phyloP scores from a whole-genome alignment of 2,329 filamentous ascomycete species.

The Atkinsonella hypoxylon region DNA sequence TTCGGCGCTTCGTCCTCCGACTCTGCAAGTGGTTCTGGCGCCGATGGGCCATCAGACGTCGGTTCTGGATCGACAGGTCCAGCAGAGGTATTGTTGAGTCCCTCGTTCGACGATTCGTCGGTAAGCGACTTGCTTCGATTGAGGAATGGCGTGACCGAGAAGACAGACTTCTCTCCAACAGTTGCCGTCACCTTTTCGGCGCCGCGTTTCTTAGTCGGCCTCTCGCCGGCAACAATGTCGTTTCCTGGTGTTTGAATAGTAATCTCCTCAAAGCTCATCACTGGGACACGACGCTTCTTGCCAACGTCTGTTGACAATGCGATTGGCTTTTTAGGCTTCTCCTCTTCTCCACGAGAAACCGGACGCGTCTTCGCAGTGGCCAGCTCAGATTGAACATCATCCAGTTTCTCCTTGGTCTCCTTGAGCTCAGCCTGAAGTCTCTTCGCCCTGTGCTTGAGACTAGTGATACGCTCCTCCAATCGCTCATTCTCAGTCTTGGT shows the following conservation, averaged over 20 bases:
- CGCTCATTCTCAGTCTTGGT: conserved; percentile 50
- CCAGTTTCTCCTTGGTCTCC: conserved; percentile 36
- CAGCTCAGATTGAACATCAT: conserved; percentile 16
- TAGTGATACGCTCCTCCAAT: conserved; percentile 59
- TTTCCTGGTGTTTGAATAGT: conserved; percentile 35
- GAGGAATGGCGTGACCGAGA: conserved; percentile 89
- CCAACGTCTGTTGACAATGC: conserved; percentile 20
- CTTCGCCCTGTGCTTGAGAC: conserved; percentile 57
- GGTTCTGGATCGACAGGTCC: conserved; percentile 21
- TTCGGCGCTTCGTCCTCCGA: conserved; percentile 14
- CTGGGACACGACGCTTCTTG: conserved; percentile 34
- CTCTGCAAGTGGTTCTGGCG: conserved; percentile 7
- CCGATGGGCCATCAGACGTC: background rate
- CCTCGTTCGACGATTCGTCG: conserved; percentile 22
- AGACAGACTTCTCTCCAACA: conserved; percentile 76
- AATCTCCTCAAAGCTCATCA: conserved; percentile 32
- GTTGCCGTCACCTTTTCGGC: conserved; percentile 29
- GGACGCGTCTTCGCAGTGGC: conserved; percentile 5
- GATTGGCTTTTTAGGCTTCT: conserved; percentile 13
- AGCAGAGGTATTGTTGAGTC: conserved; percentile 10
- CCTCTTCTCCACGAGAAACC: conserved; percentile 9
- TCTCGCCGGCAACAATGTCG: conserved; percentile 27
- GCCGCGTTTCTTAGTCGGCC: conserved; percentile 42
- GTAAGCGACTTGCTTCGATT: conserved; percentile 54
- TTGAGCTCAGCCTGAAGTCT: conserved; percentile 63